Evolutionary conservation across 441 rosid genomes (phyloP).

Genomic region (Gossypium gossypioides): DNA sequence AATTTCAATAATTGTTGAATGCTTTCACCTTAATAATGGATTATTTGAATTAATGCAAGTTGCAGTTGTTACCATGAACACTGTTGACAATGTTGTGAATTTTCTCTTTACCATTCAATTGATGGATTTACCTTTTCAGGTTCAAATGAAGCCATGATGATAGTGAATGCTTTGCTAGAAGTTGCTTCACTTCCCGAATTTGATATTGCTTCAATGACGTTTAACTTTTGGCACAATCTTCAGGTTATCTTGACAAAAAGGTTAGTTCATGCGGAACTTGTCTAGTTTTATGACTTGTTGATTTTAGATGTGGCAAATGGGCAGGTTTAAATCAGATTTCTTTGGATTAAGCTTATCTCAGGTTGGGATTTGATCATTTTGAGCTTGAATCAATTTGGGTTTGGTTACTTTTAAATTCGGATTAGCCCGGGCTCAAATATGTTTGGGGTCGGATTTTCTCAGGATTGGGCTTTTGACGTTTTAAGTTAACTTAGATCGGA

Average conservation of each 20-base stretch:
- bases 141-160: constrained; percentile 80
- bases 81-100: constrained; percentile 3
- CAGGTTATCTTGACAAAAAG: constrained; percentile 77
- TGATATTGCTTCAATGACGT: constrained; percentile 98
- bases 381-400: neutral
- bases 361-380: neutral
- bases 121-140: constrained; percentile 35
- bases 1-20: neutral
- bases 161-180: constrained; percentile 75
- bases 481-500: neutral
- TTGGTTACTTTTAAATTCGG: neutral
- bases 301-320: neutral
- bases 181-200: constrained; percentile 93
- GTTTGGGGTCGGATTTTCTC: neutral
- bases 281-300: constrained; percentile 10
- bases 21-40: constrained; percentile 4
- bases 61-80: constrained; percentile 13
- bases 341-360: neutral
- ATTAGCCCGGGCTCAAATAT: neutral
- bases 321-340: neutral
- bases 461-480: neutral
- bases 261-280: constrained; percentile 31
- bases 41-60: constrained; percentile 12
- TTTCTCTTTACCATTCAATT: constrained; percentile 7
- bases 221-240: constrained; percentile 99